Base-by-base conservation (phyloP, 345 rosid genomes). In the Heritiera fomes region DNA sequence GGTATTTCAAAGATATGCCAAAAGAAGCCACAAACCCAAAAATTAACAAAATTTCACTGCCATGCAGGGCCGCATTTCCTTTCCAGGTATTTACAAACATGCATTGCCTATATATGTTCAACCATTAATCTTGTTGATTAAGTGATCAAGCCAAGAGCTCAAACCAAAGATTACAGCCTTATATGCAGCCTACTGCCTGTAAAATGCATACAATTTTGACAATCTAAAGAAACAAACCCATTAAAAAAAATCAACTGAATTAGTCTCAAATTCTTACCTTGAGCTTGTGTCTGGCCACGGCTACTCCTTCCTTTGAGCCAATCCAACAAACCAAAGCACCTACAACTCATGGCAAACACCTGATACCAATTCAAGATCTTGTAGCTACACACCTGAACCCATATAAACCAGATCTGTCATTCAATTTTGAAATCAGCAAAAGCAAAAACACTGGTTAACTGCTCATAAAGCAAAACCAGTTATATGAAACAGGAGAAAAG, bases 311-410 rank as follows among this genome's bases (percentile, higher is more conserved):
- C 73, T 81, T 85, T 86, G 67, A 88, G 86, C 76, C 82, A 71
- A 69, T 56, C 75, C 75, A 83, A 71, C 62, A 74, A 28, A 77
- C 94, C 87, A 52, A 90, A 90, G 85, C 97, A 91, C 30, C 80
- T 72, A 67, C 34, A 86, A 79, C 64, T 80, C 98, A 94, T 94
- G 67, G 87, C 88, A 85, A 55, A 23, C 60, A 28, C 49, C 52
- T 46, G 41, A 40, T 17, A 23, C 55, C 17, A 71, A 60, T 60
- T 41, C 55, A 76, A 61, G 23, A 23, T 69, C 74, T 65, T 69
- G 49, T 13, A 7, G 66, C 76, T 61, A 41, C 60, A 59, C 76
- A 73, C 64, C 38, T 34, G 40, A 72, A 74, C 72, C 58, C 75
- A 41, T 50, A 50, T 46, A 80, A 46, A 52, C 4, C 84, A 78